A percentile compares a stretch with the other conserved stretches of the same genome.
These are phyloP conservation scores for Euphrasia confusa DNA, from an alignment of 257 asterid genomes.

Conservation along the genomic window DNA sequence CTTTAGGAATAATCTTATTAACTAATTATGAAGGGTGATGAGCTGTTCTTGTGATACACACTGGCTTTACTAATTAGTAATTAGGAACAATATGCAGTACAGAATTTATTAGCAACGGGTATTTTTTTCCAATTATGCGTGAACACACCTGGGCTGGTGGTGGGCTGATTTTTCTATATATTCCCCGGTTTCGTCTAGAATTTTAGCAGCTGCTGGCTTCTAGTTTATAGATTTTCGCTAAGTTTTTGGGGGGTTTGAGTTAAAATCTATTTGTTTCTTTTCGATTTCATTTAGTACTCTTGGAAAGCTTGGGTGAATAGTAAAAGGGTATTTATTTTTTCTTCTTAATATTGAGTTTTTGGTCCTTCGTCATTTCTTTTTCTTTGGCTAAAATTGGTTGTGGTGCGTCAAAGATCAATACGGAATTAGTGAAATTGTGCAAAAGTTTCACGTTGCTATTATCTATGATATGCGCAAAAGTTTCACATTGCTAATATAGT, in stretches of 20 bases:
- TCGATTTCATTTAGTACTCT: too few species aligned
- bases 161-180: too few species aligned
- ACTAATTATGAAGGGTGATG: too few species aligned
- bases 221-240: background rate
- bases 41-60: too few species aligned
- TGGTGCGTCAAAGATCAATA: slow-evolving; percentile 16
- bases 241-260: background rate
- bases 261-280: background rate
- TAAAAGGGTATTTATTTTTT: background rate
- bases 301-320: too few species aligned
- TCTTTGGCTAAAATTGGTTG: slow-evolving; percentile 20
- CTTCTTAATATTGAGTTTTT: slow-evolving; percentile 19
- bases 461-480: background rate
- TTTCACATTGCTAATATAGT: too few species aligned
- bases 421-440: slow-evolving; percentile 14
- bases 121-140: too few species aligned
- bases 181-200: too few species aligned
- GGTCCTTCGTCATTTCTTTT: background rate
- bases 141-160: too few species aligned
- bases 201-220: background rate
- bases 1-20: too few species aligned
- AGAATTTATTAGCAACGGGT: background rate
- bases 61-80: too few species aligned
- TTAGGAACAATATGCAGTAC: too few species aligned
- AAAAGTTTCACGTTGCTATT: background rate